Evolutionary conservation across 495 filamentous ascomycete genomes (phyloP).

Genomic region (Xylaria curta): DNA sequence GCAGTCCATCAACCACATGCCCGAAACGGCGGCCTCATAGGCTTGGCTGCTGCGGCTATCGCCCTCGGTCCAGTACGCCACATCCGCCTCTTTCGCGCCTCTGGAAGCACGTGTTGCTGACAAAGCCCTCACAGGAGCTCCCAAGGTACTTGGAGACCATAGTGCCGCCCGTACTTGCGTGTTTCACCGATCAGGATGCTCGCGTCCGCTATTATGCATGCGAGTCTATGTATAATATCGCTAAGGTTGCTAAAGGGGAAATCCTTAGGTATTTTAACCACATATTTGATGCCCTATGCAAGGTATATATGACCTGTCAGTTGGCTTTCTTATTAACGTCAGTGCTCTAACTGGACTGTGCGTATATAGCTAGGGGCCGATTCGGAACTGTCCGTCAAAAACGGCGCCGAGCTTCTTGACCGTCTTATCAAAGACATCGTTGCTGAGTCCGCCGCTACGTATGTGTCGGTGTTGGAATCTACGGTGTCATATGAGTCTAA

Average conservation of each 20-base stretch:
- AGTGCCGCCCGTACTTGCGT: slow-evolving; percentile 96
- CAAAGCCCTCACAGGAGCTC: slow-evolving; percentile 66
- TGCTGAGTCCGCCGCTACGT: slow-evolving; percentile 92
- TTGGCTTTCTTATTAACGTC: neutral
- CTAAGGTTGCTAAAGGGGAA: slow-evolving; percentile 98
- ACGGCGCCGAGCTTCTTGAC: slow-evolving; percentile 95
- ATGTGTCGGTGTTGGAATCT: slow-evolving; percentile 85
- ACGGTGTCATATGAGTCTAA: slow-evolving; percentile 54
- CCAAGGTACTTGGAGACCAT: slow-evolving; percentile 90
- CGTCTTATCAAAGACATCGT: slow-evolving; percentile 98
- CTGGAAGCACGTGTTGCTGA: slow-evolving; percentile 32
- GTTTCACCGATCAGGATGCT: slow-evolving; percentile 98
- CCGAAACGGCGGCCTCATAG: slow-evolving; percentile 94
- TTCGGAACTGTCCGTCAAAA: slow-evolving; percentile 96
- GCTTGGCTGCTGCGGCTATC: slow-evolving; percentile 94
- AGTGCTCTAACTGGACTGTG: slow-evolving; percentile 12
- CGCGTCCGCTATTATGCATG: slow-evolving; percentile 98
- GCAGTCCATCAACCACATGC: slow-evolving; percentile 97
- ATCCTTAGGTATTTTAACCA: slow-evolving; percentile 96
- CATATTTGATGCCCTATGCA: slow-evolving; percentile 95
- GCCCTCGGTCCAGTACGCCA: slow-evolving; percentile 85
- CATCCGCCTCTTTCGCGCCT: slow-evolving; percentile 1
- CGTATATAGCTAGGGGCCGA: slow-evolving; percentile 83
- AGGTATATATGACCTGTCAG: slow-evolving; percentile 61
- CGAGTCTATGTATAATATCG: slow-evolving; percentile 99